Base-by-base conservation (phyloP, 139 green algal species). In the Edaphochlamys debaryana region DNA sequence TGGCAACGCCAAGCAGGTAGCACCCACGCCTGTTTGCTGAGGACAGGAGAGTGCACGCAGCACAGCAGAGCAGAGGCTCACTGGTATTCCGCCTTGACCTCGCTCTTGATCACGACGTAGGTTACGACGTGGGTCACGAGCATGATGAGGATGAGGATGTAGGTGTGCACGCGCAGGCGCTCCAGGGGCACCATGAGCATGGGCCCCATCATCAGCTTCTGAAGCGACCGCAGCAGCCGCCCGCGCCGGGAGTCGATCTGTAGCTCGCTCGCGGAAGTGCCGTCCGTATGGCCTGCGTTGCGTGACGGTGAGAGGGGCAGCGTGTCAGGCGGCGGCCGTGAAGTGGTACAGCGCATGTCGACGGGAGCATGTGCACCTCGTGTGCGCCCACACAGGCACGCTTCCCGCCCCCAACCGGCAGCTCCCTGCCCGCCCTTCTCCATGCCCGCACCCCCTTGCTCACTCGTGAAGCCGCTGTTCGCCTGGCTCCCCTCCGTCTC, bases 151-250 rank as follows among this genome's bases (percentile, higher is more conserved):
- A 80, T n/a, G 38, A 81, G 15, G n/a, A 8, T 17, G 30, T 75
- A 81, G 45, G 52, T 81, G 64, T 74, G 69, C 4, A 76, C 38
- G 6, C 63, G 72, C 45, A 87, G 36, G 4, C 71, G 70, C 36
- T 81, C 68, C 60, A 81, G 72, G 13, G 81, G 81, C 25, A 3
- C 25, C 45, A 71, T 77, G 45, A 87, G 81, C 56, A 68, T 25
- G 4, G 71, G 81, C 4, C 81, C 81, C 58, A 45, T 67, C 58
- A 87, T 50, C 37, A 87, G 62, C 66, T 73, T 83, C 17, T 38
- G 42, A 5, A 83, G 77, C 32, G 63, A 42, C 32, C 40, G 52
- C 17, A 75, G 77, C 77, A 83, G 66, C 32, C 66, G 64, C 15
- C 45, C 34, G 1, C 77, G 77, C 23, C 77, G 77, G 13, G 66